These are phyloP conservation scores for Nepenthes gracilis DNA, from an alignment of 148 eudicot species.

Conservation along the genomic window DNA sequence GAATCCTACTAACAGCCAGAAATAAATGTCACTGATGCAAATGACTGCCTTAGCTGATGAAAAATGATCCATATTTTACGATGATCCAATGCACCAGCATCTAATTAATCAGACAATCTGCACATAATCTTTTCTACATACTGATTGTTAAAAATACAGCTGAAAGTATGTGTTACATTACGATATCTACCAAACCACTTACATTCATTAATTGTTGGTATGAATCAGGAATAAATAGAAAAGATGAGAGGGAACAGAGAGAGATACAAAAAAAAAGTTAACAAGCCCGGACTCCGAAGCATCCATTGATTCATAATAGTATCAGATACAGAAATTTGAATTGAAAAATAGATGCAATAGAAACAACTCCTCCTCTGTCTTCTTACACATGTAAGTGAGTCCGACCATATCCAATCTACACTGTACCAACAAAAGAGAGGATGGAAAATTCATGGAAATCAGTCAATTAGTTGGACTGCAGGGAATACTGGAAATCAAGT, in stretches of 20 bases:
- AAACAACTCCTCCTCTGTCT: constrained; percentile 11
- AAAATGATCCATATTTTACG: too few relatives aligned
- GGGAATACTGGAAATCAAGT: constrained; percentile 40
- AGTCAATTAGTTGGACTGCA: constrained; percentile 40
- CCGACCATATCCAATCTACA: neutral
- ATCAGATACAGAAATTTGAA: constrained; percentile 21
- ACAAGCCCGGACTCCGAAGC: constrained; percentile 12
- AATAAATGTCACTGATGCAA: too few relatives aligned
- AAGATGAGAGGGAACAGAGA: neutral
- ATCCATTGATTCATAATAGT: constrained; percentile 17
- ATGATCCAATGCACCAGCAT: too few relatives aligned
- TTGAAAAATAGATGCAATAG: constrained; percentile 8
- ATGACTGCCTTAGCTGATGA: too few relatives aligned
- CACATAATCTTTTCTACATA: too few relatives aligned
- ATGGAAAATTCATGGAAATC: neutral
- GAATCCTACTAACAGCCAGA: too few relatives aligned
- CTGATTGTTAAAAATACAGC: too few relatives aligned
- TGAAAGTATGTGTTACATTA: too few relatives aligned
- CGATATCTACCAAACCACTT: too few relatives aligned
- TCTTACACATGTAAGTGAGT: constrained; percentile 1
- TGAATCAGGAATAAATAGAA: neutral
- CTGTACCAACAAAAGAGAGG: constrained; percentile 12
- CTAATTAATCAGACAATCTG: too few relatives aligned
- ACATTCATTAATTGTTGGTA: neutral
- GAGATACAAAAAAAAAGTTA: constrained; percentile 2